Evolutionary conservation across 768 basidiomycete genomes (phyloP), one percentile per base, ranked within the genome.

Genomic region (Chalciporus piperatus): DNA sequence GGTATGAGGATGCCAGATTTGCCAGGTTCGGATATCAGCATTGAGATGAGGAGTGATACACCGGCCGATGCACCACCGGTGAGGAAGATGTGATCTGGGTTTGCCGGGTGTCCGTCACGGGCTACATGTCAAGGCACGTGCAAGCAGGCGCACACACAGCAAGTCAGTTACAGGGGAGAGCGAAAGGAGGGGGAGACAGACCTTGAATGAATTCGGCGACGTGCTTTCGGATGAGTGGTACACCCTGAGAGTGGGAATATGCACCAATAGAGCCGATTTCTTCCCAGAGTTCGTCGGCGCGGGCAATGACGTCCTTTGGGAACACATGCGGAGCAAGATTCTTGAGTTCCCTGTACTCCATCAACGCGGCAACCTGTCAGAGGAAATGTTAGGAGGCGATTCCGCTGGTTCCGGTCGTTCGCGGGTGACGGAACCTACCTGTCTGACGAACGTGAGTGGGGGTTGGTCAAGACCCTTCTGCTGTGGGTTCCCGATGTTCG

Each of bases 401-500:
- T 50, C 46, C 41, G 33, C 20, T n/a, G 17, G 3, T 25, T 28
- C 12, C 20, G 42, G 20, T 38, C 22, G 35, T 16, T 37, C n/a
- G 35, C 6, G 10, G 35, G 35, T n/a, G 23, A 30, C 16, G 4
- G n/a, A 27, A 60, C 80, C 48, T 57, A 89, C 93, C 87, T 98
- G 96, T 49, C 96, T 78, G 52, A 84, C 80, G 67, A 92, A 98
- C 5, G 96, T 97, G 54, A 98, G 82, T 2, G 95, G 92, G 6
- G 86, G 81, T 67, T 99, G 96, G 70, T 98, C 85, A 47, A 99
- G 78, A 0, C 94, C 94, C 60, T 85, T 87, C 72, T 98, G 95
- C 72, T 99, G 96, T 0, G 97, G 96, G 65, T 99, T 98, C 10
- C 96, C 96, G 54, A 99, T 99, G 73, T 98, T 99, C 55, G 92